Evolutionary conservation across 495 filamentous ascomycete species (phyloP).

Genomic region (Bacidia rubella): DNA sequence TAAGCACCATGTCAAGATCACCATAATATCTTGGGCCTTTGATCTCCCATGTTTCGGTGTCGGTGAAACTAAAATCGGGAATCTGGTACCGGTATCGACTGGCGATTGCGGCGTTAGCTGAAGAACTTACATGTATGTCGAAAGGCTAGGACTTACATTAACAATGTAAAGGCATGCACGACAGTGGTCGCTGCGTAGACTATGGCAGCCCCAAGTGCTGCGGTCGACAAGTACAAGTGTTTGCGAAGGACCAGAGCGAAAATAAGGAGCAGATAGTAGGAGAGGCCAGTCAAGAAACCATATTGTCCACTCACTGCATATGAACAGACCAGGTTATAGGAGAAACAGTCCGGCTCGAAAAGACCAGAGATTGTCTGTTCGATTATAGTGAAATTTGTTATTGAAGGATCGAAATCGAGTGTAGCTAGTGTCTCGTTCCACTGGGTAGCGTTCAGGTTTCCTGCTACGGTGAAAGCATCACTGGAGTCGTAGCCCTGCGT

Average conservation of each 20-base stretch:
- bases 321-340: conserved; percentile 16
- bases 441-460: too few species aligned
- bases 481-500: too few species aligned
- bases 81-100: too few species aligned
- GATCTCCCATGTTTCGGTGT: neutral
- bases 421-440: neutral
- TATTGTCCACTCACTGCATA: conserved; percentile 17
- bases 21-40: neutral
- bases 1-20: neutral
- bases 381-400: neutral
- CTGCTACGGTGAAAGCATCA: too few species aligned
- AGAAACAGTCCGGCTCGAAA: neutral
- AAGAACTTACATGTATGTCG: too few species aligned
- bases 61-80: too few species aligned
- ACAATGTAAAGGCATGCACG: conserved; percentile 1
- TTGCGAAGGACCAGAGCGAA: neutral
- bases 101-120: too few species aligned
- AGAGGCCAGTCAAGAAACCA: neutral
- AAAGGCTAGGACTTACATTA: neutral
- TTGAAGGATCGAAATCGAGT: neutral
- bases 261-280: conserved; percentile 2
- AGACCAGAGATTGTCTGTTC: neutral
- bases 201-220: neutral
- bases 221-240: neutral
- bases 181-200: neutral